Percentiles rank a stretch among this genome's conserved stretches.
Conservation (phyloP, 768 basidiomycete species). For the Mycena vulgaris region DNA sequence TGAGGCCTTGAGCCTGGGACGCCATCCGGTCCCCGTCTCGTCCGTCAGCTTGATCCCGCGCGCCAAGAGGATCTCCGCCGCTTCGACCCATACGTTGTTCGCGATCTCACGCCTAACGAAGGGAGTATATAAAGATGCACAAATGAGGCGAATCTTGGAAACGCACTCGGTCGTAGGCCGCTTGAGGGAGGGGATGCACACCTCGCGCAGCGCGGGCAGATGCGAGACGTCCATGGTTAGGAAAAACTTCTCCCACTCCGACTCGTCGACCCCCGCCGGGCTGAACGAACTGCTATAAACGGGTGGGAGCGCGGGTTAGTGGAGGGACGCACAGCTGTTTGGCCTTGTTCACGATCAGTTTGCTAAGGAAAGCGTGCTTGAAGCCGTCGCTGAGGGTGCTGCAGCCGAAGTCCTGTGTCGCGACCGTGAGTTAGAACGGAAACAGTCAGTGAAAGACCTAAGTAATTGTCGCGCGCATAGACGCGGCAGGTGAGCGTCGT, state of each 20-base stretch:
- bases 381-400: not conserved
- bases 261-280: not conserved
- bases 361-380: not conserved
- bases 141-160: too few species aligned
- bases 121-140: slow-evolving; percentile 41
- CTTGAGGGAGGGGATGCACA: not conserved
- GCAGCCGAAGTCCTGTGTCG: not conserved
- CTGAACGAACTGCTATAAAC: not conserved
- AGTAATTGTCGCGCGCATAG: not conserved
- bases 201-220: not conserved
- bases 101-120: too few species aligned
- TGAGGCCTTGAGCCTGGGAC: too few species aligned
- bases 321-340: not conserved
- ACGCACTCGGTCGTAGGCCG: not conserved
- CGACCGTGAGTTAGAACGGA: too few species aligned
- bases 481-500: not conserved
- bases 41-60: too few species aligned
- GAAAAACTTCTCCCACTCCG: not conserved
- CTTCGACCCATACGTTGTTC: too few species aligned
- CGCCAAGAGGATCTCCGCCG: too few species aligned
- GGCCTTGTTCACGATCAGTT: not conserved
- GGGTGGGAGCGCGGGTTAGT: not conserved
- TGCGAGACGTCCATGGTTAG: not conserved
- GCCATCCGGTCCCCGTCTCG: too few species aligned
- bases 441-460: not conserved